Evolutionary conservation across 2,329 filamentous ascomycete genomes (phyloP).

Genomic region (Alternaria sp.): DNA sequence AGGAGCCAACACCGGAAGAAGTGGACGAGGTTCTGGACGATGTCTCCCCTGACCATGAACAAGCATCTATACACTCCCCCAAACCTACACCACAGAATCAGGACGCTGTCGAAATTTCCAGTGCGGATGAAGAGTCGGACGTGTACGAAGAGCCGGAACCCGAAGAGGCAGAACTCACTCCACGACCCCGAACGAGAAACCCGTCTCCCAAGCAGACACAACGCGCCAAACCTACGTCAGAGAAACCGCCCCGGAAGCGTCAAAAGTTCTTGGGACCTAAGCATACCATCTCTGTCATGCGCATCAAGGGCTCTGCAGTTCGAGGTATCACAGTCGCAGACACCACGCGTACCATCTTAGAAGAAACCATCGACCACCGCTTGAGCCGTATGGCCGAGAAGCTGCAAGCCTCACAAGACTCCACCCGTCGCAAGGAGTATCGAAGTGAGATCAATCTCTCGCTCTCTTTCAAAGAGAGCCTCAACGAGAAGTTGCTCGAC

Average conservation of each 20-base stretch:
- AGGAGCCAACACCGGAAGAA: not conserved
- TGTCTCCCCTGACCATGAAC: slow-evolving; percentile 26
- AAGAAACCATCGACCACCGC: slow-evolving; percentile 57
- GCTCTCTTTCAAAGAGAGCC: slow-evolving; percentile 55
- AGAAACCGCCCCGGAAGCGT: slow-evolving; percentile 37
- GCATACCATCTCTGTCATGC: slow-evolving; percentile 44
- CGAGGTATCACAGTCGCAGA: slow-evolving; percentile 58
- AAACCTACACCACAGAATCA: slow-evolving; percentile 2
- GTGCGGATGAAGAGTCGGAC: slow-evolving; percentile 21
- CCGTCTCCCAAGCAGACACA: slow-evolving; percentile 19
- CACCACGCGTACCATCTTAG: slow-evolving; percentile 58
- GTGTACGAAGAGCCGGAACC: slow-evolving; percentile 22
- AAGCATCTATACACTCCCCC: slow-evolving; percentile 1
- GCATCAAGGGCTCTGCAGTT: slow-evolving; percentile 46
- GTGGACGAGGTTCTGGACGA: slow-evolving; percentile 16
- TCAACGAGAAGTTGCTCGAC: slow-evolving; percentile 58
- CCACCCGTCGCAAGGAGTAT: slow-evolving; percentile 48
- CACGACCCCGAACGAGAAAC: slow-evolving; percentile 15
- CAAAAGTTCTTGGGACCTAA: slow-evolving; percentile 37
- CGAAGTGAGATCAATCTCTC: slow-evolving; percentile 56
- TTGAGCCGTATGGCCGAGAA: slow-evolving; percentile 51
- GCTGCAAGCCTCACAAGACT: slow-evolving; percentile 47
- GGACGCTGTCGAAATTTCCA: slow-evolving; percentile 19
- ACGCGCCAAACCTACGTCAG: slow-evolving; percentile 15
- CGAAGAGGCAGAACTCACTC: slow-evolving; percentile 20